These are phyloP conservation scores for Skeletonema costatum DNA, from an alignment of 108 stramenopile species.

Conservation along the genomic window DNA sequence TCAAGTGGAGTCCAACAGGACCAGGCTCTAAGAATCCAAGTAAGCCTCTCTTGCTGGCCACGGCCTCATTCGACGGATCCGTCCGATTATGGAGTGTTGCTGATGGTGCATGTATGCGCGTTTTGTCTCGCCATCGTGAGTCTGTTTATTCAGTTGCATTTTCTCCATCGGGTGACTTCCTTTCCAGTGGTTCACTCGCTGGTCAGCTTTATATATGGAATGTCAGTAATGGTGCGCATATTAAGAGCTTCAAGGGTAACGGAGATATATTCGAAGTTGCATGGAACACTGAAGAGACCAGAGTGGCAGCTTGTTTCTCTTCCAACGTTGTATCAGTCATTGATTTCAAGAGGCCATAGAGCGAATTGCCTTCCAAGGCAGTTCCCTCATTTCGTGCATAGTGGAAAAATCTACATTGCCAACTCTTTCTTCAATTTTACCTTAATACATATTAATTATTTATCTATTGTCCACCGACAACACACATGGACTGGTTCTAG, in stretches of 20 bases:
- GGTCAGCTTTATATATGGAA: conserved; percentile 94
- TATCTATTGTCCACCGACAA: not conserved
- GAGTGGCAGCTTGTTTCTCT: conserved; percentile 90
- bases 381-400: conserved; percentile 13
- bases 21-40: conserved; percentile 86
- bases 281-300: conserved; percentile 91
- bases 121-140: conserved; percentile 85
- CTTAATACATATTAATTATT: conserved; percentile 2
- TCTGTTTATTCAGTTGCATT: conserved; percentile 91
- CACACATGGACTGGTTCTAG: not conserved
- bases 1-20: conserved; percentile 97
- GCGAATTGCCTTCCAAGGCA: not conserved
- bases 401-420: not conserved
- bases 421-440: not conserved
- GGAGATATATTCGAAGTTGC: conserved; percentile 95
- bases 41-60: conserved; percentile 87
- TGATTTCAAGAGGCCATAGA: conserved; percentile 70
- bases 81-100: conserved; percentile 92
- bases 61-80: conserved; percentile 95
- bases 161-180: conserved; percentile 83
- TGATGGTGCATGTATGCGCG: conserved; percentile 80
- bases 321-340: conserved; percentile 88
- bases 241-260: conserved; percentile 88
- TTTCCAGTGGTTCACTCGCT: conserved; percentile 87
- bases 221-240: conserved; percentile 69